Conservation (phyloP, 805 yeast species). For the Metschnikowia henanensis region DNA sequence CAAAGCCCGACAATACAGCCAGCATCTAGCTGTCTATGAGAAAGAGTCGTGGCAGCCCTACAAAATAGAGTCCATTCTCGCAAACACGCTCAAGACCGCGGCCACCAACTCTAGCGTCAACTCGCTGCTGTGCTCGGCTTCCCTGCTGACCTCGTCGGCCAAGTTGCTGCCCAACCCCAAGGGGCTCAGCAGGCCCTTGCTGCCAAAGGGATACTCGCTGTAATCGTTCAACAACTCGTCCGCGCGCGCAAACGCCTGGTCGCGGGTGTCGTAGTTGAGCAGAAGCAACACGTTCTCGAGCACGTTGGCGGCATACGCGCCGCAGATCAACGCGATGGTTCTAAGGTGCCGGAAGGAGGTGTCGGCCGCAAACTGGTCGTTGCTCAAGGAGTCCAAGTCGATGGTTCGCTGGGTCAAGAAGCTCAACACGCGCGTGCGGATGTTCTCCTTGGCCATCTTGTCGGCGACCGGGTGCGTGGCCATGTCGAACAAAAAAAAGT, state of each 20-base stretch:
- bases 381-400: slow-evolving; percentile 39
- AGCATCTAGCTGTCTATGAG: too few species aligned
- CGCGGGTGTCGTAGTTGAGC: slow-evolving; percentile 83
- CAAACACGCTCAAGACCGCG: slow-evolving; percentile 86
- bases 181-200: slow-evolving; percentile 50
- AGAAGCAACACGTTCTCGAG: slow-evolving; percentile 82
- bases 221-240: slow-evolving; percentile 84
- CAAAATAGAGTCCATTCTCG: slow-evolving; percentile 88
- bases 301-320: slow-evolving; percentile 94
- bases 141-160: slow-evolving; percentile 52
- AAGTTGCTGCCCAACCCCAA: slow-evolving; percentile 74
- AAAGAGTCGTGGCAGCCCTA: slow-evolving; percentile 32
- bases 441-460: slow-evolving; percentile 75
- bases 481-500: slow-evolving; percentile 94
- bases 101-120: slow-evolving; percentile 86
- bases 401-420: slow-evolving; percentile 73
- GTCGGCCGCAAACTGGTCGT: slow-evolving; percentile 64
- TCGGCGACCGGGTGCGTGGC: slow-evolving; percentile 98
- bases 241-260: slow-evolving; percentile 90
- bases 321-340: slow-evolving; percentile 78
- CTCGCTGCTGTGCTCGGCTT: slow-evolving; percentile 55
- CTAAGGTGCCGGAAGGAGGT: slow-evolving; percentile 72
- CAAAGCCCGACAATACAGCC: too few species aligned
- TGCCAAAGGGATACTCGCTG: slow-evolving; percentile 80
- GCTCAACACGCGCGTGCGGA: slow-evolving; percentile 69